phyloP scores from a whole-genome alignment of 2,329 filamentous ascomycete species.

The Pyrenophora tritici-repentis region DNA sequence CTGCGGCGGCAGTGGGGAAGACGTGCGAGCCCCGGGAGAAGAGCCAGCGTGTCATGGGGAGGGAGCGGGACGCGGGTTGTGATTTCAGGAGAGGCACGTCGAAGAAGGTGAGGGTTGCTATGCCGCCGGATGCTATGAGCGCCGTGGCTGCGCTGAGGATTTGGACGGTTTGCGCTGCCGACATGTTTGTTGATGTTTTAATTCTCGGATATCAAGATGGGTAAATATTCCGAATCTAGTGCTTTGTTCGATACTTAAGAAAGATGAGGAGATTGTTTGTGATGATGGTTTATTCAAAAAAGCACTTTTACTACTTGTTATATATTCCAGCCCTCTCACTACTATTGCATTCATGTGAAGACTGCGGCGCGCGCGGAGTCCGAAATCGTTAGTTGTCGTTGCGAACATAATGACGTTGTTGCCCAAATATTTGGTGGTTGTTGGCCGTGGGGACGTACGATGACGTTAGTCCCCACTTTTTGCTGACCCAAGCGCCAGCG shows the following conservation, averaged over 20 bases:
- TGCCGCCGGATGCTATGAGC: conserved; percentile 42
- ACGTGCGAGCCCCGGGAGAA: conserved; percentile 47
- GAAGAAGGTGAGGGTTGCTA: conserved; percentile 43
- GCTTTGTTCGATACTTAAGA: background rate
- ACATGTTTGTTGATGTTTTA: conserved; percentile 7
- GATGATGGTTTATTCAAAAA: no score
- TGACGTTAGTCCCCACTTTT: no score
- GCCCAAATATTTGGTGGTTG: background rate
- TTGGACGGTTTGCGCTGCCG: conserved; percentile 23
- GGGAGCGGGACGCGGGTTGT: conserved; percentile 46
- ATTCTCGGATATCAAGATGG: background rate
- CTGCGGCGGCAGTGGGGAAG: conserved; percentile 37
- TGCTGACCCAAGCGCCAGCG: no score
- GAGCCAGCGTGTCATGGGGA: conserved; percentile 45
- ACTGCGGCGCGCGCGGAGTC: conserved; percentile 6
- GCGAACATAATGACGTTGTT: conserved; percentile 13
- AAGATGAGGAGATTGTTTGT: background rate
- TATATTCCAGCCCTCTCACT: no score
- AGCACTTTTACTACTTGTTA: no score
- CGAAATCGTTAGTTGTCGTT: background rate
- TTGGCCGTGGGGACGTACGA: no score
- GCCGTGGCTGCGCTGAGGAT: conserved; percentile 39
- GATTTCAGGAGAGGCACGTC: conserved; percentile 38
- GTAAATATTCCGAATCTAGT: no score
- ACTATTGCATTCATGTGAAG: background rate